Base-by-base conservation (phyloP, 495 filamentous ascomycete genomes). In the Daldinia caldariorum region DNA sequence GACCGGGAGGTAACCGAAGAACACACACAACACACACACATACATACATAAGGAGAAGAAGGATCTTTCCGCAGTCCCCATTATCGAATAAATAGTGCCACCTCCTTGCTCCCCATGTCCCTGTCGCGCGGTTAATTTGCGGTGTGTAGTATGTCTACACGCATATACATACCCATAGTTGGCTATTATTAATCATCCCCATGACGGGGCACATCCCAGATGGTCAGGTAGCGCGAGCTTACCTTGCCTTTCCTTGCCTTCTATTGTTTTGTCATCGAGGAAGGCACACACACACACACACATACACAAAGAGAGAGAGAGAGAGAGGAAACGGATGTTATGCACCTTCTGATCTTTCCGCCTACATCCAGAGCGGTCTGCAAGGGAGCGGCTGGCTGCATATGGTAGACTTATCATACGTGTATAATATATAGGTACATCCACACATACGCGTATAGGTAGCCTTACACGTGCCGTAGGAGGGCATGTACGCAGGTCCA, bases 371-470 rank as follows among this genome's bases (percentile, higher is more conserved):
- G 43, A 22, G 43, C 43, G 43, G 43, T 47, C 43, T 47, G 43
- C 43, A 47, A 47, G 43, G 43, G 43, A 22, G 43, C 43, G 43
- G 43, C 18, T 47, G 43, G 43, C 43, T 8, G 43, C 43, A 47
- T 47, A 26, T 3, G 3, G 26, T 26, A 20, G 18, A 9, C 18
- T 47, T 22, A 47, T 47, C 43, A 47, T 47, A 47, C 43, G 43
- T 47, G 43, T 47, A 47, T 47, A 22, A 47, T 47, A 47, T 18
- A 22, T 53, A 32, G 22, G 31, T 51, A 51, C 10, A n/a, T 51
- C 12, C 12, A n/a, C 7, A 53, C 26, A 14, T 32, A 53, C 12
- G n/a, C 12, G 49, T 53, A 53, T 26, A 51, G 22, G 6, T 29
- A 53, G 49, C 22, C 29, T 14, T 32, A 32, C 13, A 32, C 31